Conservation (phyloP, 306 rosid genomes). For the Carpinus fangiana region DNA sequence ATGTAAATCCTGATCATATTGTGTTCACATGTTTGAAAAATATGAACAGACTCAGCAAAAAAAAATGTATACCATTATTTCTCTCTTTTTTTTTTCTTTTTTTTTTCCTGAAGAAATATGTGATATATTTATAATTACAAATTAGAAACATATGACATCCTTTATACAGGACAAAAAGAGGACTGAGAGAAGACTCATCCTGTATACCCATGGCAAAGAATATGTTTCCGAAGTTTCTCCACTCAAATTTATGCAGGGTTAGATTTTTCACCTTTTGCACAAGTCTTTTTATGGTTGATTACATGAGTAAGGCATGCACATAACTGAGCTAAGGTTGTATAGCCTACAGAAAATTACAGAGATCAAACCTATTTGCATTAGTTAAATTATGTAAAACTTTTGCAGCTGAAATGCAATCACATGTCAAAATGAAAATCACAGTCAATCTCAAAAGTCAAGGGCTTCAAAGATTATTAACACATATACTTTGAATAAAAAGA, state of each 20-base stretch:
- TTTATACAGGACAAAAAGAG: too few relatives aligned
- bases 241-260: neutral
- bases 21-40: neutral
- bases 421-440: neutral
- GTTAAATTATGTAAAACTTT: neutral
- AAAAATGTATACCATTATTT: neutral
- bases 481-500: slow-evolving; percentile 4
- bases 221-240: neutral
- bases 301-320: neutral
- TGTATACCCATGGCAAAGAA: neutral
- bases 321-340: neutral
- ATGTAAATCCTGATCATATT: neutral
- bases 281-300: neutral
- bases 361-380: neutral
- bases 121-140: neutral
- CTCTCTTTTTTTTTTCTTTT: neutral
- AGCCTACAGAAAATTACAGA: neutral
- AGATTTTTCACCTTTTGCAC: neutral
- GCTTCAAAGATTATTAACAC: neutral
- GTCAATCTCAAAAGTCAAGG: neutral
- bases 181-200: neutral
- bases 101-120: neutral
- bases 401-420: neutral
- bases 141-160: neutral
- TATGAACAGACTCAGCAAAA: neutral